Percentiles rank a stretch among this genome's conserved stretches.
Evolutionary conservation across 2,329 filamentous ascomycete genomes (phyloP).

Genomic region (Colletotrichum endophyticum): DNA sequence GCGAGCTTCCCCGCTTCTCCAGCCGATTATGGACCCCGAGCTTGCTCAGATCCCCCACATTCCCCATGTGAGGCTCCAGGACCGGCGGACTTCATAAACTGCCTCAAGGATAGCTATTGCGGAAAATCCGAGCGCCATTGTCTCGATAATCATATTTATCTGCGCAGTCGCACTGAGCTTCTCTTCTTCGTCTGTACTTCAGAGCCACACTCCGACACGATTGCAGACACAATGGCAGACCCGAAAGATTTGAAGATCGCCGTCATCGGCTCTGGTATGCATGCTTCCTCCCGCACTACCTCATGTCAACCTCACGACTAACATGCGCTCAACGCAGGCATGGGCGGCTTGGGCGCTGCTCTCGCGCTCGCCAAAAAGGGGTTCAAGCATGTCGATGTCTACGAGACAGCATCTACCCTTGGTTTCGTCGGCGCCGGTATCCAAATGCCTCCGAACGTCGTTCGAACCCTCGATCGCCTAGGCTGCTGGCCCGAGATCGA

Average conservation of each 20-base stretch:
- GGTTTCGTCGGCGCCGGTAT: constrained; percentile 88
- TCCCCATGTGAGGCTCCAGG: constrained; percentile 11
- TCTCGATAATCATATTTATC: background rate
- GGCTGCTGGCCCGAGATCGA: constrained; percentile 76
- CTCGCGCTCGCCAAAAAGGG: constrained; percentile 78
- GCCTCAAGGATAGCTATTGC: background rate
- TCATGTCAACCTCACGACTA: background rate
- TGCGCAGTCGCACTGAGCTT: background rate
- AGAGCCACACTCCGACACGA: background rate
- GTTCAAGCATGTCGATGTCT: constrained; percentile 76
- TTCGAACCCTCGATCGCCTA: constrained; percentile 73
- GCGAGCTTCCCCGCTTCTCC: constrained; percentile 16
- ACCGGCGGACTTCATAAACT: constrained; percentile 3
- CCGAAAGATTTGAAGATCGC: constrained; percentile 43
- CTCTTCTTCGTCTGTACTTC: background rate
- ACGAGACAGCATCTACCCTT: constrained; percentile 73
- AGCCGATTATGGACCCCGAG: constrained; percentile 13
- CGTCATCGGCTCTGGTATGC: constrained; percentile 53
- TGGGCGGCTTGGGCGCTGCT: constrained; percentile 77
- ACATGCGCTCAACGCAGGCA: constrained; percentile 53
- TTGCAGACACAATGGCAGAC: constrained; percentile 29
- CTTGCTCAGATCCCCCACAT: constrained; percentile 12
- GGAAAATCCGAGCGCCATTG: background rate
- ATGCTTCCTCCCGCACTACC: constrained; percentile 5
- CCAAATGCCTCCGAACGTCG: constrained; percentile 84